These are phyloP conservation scores for Geotrichum phurueaensis DNA, from an alignment of 1,139 yeast species.

Conservation along the genomic window DNA sequence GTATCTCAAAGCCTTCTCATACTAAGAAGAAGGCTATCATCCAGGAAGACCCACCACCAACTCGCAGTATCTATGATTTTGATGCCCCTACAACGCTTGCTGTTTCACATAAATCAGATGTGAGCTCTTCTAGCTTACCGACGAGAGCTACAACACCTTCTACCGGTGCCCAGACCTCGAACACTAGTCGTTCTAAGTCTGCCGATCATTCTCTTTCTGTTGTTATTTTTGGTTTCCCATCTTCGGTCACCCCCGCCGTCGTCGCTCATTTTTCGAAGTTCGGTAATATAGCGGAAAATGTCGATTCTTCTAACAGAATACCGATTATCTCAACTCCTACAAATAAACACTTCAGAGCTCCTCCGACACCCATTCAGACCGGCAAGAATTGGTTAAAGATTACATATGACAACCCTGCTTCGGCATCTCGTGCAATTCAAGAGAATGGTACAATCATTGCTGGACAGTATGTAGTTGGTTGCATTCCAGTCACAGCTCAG, in stretches of 20 bases:
- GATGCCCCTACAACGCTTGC: slow-evolving; percentile 2
- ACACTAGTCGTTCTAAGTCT: slow-evolving; percentile 6
- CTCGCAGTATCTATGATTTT: slow-evolving; percentile 32
- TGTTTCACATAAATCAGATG: slow-evolving; percentile 5
- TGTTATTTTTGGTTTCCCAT: slow-evolving; percentile 84
- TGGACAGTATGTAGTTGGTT: slow-evolving; percentile 64
- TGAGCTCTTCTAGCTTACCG: slow-evolving; percentile 18
- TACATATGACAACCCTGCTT: slow-evolving; percentile 68
- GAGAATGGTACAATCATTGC: slow-evolving; percentile 73
- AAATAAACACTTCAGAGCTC: slow-evolving; percentile 17
- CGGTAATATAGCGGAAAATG: slow-evolving; percentile 75
- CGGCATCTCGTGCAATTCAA: slow-evolving; percentile 76
- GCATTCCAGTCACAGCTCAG: slow-evolving; percentile 53
- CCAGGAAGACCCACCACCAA: slow-evolving; percentile 36
- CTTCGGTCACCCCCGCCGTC: slow-evolving; percentile 58
- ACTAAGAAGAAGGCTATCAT: slow-evolving; percentile 21
- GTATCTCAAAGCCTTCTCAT: slow-evolving; percentile 30
- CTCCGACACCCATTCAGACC: slow-evolving; percentile 56
- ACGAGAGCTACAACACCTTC: slow-evolving; percentile 13
- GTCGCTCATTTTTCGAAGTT: slow-evolving; percentile 72
- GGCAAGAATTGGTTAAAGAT: slow-evolving; percentile 87
- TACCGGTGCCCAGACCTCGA: slow-evolving; percentile 5
- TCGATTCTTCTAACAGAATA: slow-evolving; percentile 35
- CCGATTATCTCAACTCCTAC: slow-evolving; percentile 14
- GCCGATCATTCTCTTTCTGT: slow-evolving; percentile 46